Percentiles rank a stretch among this genome's conserved stretches.
These are phyloP conservation scores for Naganishia vishniacii DNA, from an alignment of 768 basidiomycete species.

Conservation along the genomic window DNA sequence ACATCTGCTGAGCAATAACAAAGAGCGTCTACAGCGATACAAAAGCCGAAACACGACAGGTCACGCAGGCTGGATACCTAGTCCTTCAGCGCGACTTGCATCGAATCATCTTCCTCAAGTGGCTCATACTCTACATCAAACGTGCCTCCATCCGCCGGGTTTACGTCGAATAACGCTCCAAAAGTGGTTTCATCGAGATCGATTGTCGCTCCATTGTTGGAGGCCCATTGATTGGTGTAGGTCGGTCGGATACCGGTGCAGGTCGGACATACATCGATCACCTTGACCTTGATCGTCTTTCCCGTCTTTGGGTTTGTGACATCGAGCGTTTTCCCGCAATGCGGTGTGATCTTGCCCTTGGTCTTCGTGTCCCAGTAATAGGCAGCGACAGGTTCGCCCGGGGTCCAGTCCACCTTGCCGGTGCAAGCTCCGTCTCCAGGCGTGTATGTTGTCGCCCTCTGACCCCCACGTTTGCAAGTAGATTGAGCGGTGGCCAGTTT, in stretches of 20 bases:
- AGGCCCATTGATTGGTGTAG: background rate
- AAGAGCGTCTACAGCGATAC: too few species aligned
- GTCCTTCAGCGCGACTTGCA: background rate
- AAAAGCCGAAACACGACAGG: too few species aligned
- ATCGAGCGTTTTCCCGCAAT: constrained; percentile 9
- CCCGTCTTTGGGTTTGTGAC: background rate
- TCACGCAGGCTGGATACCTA: background rate
- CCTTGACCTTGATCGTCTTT: background rate
- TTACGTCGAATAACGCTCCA: background rate
- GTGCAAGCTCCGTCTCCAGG: too few species aligned
- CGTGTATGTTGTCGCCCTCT: background rate
- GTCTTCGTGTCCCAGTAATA: background rate
- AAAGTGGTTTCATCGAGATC: constrained; percentile 2
- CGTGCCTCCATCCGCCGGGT: background rate
- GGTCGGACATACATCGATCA: constrained; percentile 5
- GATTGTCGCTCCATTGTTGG: constrained; percentile 16
- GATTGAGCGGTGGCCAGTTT: background rate
- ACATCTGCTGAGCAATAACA: too few species aligned
- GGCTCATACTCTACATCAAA: constrained; percentile 16
- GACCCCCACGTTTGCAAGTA: background rate
- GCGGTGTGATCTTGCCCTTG: background rate
- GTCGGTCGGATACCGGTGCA: background rate
- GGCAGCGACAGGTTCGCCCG: background rate
- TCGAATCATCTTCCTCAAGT: background rate
- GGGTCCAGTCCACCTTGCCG: background rate